Evolutionary conservation across 257 asterid species (phyloP).

Genomic region (Petunia axillaris): DNA sequence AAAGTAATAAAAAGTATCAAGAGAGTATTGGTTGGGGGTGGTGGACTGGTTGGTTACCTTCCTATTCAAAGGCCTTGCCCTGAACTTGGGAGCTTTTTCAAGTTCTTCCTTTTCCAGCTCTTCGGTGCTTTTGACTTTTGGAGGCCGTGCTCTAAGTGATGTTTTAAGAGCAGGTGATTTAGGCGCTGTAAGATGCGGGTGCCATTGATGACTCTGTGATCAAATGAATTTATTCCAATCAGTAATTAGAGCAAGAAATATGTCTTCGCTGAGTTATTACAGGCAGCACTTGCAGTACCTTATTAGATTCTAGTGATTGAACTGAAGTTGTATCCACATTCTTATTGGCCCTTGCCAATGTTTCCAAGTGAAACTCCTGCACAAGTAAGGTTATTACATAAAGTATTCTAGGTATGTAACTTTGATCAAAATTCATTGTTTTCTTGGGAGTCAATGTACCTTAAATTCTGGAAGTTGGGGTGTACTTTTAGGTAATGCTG

Average conservation of each 20-base stretch:
- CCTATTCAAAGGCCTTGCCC: slow-evolving; percentile 86
- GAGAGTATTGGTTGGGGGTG: background rate
- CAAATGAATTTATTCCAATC: background rate
- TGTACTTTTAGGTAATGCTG: slow-evolving; percentile 66
- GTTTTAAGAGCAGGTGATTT: slow-evolving; percentile 85
- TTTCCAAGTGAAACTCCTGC: slow-evolving; percentile 92
- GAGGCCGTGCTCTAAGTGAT: slow-evolving; percentile 81
- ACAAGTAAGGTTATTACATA: slow-evolving; percentile 20
- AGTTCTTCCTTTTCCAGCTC: slow-evolving; percentile 79
- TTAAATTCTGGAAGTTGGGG: slow-evolving; percentile 85
- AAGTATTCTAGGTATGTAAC: background rate
- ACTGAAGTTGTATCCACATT: slow-evolving; percentile 69
- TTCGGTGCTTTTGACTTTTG: slow-evolving; percentile 63
- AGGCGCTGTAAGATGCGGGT: slow-evolving; percentile 79
- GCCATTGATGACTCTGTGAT: slow-evolving; percentile 70
- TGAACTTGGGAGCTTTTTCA: slow-evolving; percentile 79
- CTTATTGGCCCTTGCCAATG: slow-evolving; percentile 83
- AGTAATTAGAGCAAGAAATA: background rate
- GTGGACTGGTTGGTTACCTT: slow-evolving; percentile 53
- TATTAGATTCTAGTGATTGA: slow-evolving; percentile 63
- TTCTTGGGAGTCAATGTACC: slow-evolving; percentile 39
- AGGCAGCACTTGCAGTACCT: slow-evolving; percentile 36
- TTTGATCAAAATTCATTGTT: background rate
- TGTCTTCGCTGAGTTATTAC: background rate
- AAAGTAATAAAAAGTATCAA: background rate